A percentile compares a stretch with the other conserved stretches of the same genome.
phyloP scores from a whole-genome alignment of 768 basidiomycete genomes.

The Naganishia kalamii region DNA sequence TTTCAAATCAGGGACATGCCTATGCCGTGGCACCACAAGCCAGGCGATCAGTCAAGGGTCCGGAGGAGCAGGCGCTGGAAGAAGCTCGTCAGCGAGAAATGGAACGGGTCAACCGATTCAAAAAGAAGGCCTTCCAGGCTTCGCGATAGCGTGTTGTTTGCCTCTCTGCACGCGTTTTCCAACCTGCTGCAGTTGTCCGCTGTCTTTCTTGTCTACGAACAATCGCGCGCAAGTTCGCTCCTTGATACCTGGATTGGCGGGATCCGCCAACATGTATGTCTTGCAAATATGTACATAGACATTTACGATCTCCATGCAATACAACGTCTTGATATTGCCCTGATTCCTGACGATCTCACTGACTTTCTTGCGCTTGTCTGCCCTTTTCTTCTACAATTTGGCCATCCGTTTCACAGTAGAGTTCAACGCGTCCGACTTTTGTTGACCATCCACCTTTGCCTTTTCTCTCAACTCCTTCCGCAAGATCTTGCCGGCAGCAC shows the following conservation, averaged over 20 bases:
- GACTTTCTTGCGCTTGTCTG: not conserved
- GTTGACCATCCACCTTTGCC: constrained; percentile 19
- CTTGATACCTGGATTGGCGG: too few species aligned
- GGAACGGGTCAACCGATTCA: constrained; percentile 22
- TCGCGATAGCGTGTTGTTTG: not conserved
- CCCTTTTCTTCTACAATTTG: constrained; percentile 3
- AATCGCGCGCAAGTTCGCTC: too few species aligned
- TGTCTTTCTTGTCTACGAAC: not conserved
- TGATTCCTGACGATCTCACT: not conserved
- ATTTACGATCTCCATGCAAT: not conserved
- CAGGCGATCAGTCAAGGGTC: constrained; percentile 8
- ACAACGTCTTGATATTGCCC: not conserved
- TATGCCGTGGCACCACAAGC: constrained; percentile 20
- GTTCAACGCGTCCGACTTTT: constrained; percentile 19
- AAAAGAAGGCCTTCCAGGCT: constrained; percentile 18
- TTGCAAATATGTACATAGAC: not conserved
- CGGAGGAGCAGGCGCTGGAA: constrained; percentile 16
- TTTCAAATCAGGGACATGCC: constrained; percentile 18
- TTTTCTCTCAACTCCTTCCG: constrained; percentile 56
- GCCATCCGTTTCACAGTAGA: constrained; percentile 10
- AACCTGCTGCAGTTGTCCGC: not conserved
- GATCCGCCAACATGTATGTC: too few species aligned
- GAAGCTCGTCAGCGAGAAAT: constrained; percentile 18
- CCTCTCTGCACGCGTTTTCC: not conserved
- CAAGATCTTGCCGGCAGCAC: constrained; percentile 81